Evolutionary conservation across 345 rosid species (phyloP), one percentile per base, ranked within the genome.

Genomic region (Melastoma malabathricum): DNA sequence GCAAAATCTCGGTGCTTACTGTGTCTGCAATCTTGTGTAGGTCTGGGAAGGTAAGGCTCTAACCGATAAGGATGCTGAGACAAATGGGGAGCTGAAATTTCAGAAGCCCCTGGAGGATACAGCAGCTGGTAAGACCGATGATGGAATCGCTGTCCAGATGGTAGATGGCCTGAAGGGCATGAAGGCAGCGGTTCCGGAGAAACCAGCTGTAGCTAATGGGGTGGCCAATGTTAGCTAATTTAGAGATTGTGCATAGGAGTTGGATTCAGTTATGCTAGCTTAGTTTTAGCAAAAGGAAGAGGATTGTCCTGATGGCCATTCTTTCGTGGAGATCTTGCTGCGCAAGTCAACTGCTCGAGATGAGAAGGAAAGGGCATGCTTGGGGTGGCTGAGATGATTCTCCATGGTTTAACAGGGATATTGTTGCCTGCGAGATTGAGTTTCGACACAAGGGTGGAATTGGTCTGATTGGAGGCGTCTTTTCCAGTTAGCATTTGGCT

Each of bases 401-500:
- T 34, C 41, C 41, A 34, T 34, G 41, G 41, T 34, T 8, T 34
- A 9, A 7, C 38, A 31, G 38, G 9, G 38, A 31, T 31, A 67
- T 54, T 53, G n/a, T 55, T 18, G 23, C 54, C 18, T 18, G 44
- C 54, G 10, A 31, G 44, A 23, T 6, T 34, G 41, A 34, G 41
- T 34, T 34, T 34, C 12, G 41, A 34, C 41, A 9, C 12, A 29
- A 29, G 9, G 38, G 38, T 9, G 16, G 47, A 55, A 34, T 31
- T 55, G 17, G 46, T 31, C 15, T 12, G 6, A 46, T 38, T 10
- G 52, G 50, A 34, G 46, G 51, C 44, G 3, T 19, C 54, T 51
- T 49, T 34, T 45, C 47, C 18, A 19, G 58, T 44, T 55, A 48
- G 65, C 59, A 57, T 51, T 64, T 54, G 55, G 70, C 62, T 65